Conservation (phyloP, 2,329 filamentous ascomycete genomes). For the Acrodontium crateriforme region DNA sequence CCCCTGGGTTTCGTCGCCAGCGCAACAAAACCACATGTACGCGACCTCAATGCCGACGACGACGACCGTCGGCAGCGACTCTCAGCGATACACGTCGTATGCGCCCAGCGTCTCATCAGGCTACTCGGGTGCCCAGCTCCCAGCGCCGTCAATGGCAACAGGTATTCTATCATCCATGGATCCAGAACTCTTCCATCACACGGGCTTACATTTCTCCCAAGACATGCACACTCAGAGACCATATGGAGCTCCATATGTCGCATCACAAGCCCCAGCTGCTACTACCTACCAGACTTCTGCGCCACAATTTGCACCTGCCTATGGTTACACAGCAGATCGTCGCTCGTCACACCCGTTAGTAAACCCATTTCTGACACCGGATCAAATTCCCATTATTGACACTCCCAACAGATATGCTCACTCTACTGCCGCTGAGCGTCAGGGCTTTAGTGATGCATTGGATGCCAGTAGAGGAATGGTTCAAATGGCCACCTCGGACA, state of each 20-base stretch:
- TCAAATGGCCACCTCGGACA: conserved; percentile 74
- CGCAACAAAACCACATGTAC: conserved; percentile 47
- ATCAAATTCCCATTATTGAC: conserved; percentile 42
- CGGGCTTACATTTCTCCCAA: conserved; percentile 55
- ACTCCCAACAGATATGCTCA: conserved; percentile 43
- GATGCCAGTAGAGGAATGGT: conserved; percentile 92
- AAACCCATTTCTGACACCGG: too few relatives aligned
- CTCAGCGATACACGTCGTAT: conserved; percentile 16
- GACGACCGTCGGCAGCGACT: conserved; percentile 39
- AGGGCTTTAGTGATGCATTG: conserved; percentile 74
- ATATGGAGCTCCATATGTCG: conserved; percentile 56
- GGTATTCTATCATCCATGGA: conserved; percentile 52
- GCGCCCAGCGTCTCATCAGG: conserved; percentile 25
- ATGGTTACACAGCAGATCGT: conserved; percentile 45
- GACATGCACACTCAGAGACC: conserved; percentile 58
- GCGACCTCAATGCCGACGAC: conserved; percentile 50
- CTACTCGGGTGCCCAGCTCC: conserved; percentile 58
- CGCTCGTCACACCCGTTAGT: conserved; percentile 80
- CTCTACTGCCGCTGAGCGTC: conserved; percentile 41
- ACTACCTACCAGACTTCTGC: conserved; percentile 52
- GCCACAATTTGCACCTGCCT: conserved; percentile 57
- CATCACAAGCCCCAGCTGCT: conserved; percentile 57
- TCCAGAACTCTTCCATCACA: conserved; percentile 43
- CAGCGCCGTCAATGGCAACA: conserved; percentile 56
- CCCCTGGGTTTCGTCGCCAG: conserved; percentile 60